phyloP scores from a whole-genome alignment of 2,329 filamentous ascomycete species.

The Aspergillus versicolor region DNA sequence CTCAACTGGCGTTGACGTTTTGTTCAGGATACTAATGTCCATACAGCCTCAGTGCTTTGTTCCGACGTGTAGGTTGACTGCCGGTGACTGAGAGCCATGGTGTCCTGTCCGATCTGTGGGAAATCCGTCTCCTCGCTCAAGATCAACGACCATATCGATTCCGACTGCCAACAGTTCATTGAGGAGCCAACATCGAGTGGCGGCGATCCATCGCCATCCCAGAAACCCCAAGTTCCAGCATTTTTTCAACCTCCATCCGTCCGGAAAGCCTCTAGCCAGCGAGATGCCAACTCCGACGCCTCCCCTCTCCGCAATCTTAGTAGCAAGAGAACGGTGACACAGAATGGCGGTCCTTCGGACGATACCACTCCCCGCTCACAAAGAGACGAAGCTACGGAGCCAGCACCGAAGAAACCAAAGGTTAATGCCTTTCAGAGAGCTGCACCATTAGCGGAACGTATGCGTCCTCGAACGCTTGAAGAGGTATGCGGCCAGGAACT shows the following conservation, averaged over 20 bases:
- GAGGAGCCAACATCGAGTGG: conserved; percentile 50
- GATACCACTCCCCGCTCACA: conserved; percentile 19
- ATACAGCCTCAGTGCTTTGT: background rate
- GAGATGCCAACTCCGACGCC: conserved; percentile 22
- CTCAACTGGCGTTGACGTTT: background rate
- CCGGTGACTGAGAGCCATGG: conserved; percentile 40
- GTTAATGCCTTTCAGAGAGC: conserved; percentile 63
- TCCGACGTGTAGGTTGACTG: background rate
- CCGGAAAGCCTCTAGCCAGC: conserved; percentile 39
- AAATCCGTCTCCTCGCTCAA: conserved; percentile 53
- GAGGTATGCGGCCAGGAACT: conserved; percentile 90
- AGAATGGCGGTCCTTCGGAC: conserved; percentile 25
- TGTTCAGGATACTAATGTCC: background rate
- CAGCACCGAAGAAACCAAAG: conserved; percentile 65
- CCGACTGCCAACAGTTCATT: conserved; percentile 69
- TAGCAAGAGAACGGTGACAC: conserved; percentile 33
- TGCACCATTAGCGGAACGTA: conserved; percentile 87
- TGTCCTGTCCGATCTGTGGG: conserved; percentile 80
- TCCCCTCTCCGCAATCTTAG: conserved; percentile 27
- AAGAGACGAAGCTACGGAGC: conserved; percentile 33
- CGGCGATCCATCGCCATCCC: conserved; percentile 35
- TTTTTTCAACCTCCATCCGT: conserved; percentile 57
- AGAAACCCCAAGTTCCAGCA: conserved; percentile 46
- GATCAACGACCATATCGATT: conserved; percentile 92
- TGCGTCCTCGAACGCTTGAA: conserved; percentile 81